Conservation (phyloP, 2,329 filamentous ascomycete genomes). For the Botrytis deweyae region DNA sequence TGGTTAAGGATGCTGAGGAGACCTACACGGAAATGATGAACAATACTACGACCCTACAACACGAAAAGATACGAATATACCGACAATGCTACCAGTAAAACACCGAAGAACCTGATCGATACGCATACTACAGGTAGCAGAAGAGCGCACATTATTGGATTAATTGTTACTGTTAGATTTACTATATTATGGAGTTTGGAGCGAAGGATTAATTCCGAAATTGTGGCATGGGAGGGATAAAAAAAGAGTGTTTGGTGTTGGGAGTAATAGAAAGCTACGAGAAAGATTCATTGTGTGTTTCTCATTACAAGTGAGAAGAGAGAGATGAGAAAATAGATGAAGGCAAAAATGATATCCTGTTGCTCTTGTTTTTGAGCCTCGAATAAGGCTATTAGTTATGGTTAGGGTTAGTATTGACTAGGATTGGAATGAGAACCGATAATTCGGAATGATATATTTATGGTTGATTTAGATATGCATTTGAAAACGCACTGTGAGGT, state of each 20-base stretch:
- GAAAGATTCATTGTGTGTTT: not conserved
- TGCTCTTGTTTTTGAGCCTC: slow-evolving; percentile 6
- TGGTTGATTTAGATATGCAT: not conserved
- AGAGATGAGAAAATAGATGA: not conserved
- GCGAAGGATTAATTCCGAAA: not conserved
- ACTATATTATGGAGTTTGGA: not conserved
- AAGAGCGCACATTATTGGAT: not conserved
- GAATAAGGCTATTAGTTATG: not conserved
- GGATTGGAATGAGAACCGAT: not conserved
- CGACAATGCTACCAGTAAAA: not conserved
- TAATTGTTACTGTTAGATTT: not conserved
- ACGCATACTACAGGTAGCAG: not conserved
- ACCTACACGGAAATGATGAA: not conserved
- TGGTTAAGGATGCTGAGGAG: not conserved
- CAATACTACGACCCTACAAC: not conserved
- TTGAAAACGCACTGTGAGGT: not conserved
- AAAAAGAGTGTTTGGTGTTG: slow-evolving; percentile 6
- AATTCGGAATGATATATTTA: not conserved
- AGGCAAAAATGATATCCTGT: not conserved
- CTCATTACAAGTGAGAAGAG: not conserved
- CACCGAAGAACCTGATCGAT: not conserved
- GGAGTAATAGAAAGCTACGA: not conserved
- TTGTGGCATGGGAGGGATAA: not conserved
- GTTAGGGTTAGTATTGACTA: slow-evolving; percentile 3
- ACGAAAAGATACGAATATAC: not conserved